Evolutionary conservation across 1,139 yeast genomes (phyloP), one percentile per base, ranked within the genome.

Genomic region (Scheffersomyces cryptocercus): DNA sequence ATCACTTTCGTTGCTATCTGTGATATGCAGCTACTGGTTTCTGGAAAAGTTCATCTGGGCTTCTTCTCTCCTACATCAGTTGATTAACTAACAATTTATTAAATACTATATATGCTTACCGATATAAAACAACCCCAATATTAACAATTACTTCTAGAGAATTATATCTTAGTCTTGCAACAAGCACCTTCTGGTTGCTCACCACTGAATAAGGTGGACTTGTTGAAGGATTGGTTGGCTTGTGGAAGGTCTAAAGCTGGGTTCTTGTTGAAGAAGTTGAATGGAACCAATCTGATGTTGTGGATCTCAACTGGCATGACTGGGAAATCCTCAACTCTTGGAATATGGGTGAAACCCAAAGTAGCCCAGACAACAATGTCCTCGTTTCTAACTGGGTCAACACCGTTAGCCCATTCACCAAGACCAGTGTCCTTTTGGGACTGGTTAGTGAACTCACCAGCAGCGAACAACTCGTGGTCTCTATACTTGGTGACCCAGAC

Each of bases 311-410:
- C 87, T 36, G 96, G 95, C 96, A 88, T 88, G 49, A 88, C 95
- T 42, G 96, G 96, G 86, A 87, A 88, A 67, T 88, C 96, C 70
- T 88, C 96, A 30, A 85, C 85, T 59, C 91, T 80, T 55, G 95
- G 95, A 59, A 88, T 81, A 64, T 88, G 96, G 24, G 96, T 88
- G 70, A 88, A 79, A 28, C 91, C 95, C 63, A 88, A 67, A 39
- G 96, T 87, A 55, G 90, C 89, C 95, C 95, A 88, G 44, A 88
- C 83, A 45, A 88, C 95, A 51, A 84, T 65, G 56, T 88, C 95
- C 15, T 85, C 85, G 64, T 88, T 80, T 75, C 95, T 85, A 39
- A 88, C 93, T 34, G 70, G 61, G 49, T 87, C 95, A 43, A 70
- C 69, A 53, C 89, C 84, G 56, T 80, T 77, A 24, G 86, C 87